Base-by-base conservation (phyloP, 2,329 filamentous ascomycete genomes). In the Fusarium ambrosium region DNA sequence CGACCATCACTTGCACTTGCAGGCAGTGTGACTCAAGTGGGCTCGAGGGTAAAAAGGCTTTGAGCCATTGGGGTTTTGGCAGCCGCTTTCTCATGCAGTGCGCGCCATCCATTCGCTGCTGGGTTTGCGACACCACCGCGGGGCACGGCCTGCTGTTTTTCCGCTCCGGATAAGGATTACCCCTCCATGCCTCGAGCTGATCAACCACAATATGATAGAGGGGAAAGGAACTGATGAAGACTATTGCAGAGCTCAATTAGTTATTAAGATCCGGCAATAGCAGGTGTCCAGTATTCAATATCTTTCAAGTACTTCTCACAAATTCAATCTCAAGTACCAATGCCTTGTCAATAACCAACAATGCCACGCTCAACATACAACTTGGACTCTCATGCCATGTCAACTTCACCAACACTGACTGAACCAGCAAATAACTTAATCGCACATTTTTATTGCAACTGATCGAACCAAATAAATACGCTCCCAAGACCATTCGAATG, bases 21-120 rank as follows among this genome's bases (percentile, higher is more conserved):
- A 64, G 71, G 62, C 62, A 64, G 71, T 77, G 76, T 79, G 78
- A 79, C 73, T 79, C 78, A 79, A 78, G 76, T 79, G 77, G 77
- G 77, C 76, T 77, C 69, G 53, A 73, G 73, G 66, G 64, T 70
- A 68, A 75, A 76, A 78, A 78, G 75, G 74, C 72, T 78, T 76
- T 73, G 65, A 56, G 24, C 39, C 43, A 59, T 43, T 62, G 64
- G 68, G 48, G 37, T 65, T 65, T 59, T 59, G 51, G 62, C 62
- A 72, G 43, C 43, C 56, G 29, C 60, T 60, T 53, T 59, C 53
- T 58, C 43, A 55, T 72, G 62, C 66, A 67, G 67, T 68, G 73
- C 70, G 66, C 64, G 70, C 24, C 48, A 27, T 70, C 73, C 72
- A 67, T 76, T 75, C 67, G 73, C 73, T 64, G 48, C 59, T 69